phyloP scores from a whole-genome alignment of 2,329 filamentous ascomycete genomes.

The Lizonia empirigonia region DNA sequence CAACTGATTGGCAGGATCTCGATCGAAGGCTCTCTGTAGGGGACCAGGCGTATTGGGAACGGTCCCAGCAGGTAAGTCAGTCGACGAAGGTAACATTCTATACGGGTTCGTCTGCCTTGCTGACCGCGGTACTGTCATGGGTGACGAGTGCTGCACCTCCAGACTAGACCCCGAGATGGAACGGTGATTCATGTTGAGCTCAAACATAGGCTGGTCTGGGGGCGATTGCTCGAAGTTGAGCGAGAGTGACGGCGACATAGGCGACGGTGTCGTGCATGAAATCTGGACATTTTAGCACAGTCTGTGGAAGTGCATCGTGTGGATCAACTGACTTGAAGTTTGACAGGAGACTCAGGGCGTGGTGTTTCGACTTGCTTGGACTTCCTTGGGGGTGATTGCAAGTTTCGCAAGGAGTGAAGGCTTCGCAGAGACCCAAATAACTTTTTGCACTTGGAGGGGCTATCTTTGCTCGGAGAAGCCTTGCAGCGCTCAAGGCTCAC shows the following conservation, averaged over 20 bases:
- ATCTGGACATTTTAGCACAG: conserved; percentile 1
- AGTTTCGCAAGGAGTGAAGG: conserved; percentile 33
- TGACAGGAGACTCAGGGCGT: background rate
- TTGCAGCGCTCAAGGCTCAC: conserved; percentile 14
- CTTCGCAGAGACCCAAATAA: conserved; percentile 37
- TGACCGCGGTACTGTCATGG: conserved; percentile 33
- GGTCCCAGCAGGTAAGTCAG: conserved; percentile 29
- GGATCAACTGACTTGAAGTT: background rate
- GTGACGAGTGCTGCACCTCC: conserved; percentile 36
- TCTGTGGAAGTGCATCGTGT: no score
- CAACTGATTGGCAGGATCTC: conserved; percentile 16
- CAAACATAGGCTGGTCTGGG: conserved; percentile 33
- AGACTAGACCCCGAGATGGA: conserved; percentile 19
- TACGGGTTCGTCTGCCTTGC: conserved; percentile 8
- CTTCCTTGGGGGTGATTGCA: conserved; percentile 28
- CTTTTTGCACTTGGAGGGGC: conserved; percentile 34
- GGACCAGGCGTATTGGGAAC: conserved; percentile 38
- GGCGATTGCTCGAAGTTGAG: conserved; percentile 38
- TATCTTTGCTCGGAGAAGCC: conserved; percentile 27
- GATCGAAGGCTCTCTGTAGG: conserved; percentile 28
- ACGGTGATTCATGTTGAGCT: conserved; percentile 6
- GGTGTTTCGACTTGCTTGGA: conserved; percentile 11
- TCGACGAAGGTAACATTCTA: background rate
- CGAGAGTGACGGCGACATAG: conserved; percentile 27
- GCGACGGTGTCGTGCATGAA: background rate